A percentile compares a stretch with the other conserved stretches of the same genome.
phyloP scores from a whole-genome alignment of 179 eudicot species.

The Actinidia chinensis region DNA sequence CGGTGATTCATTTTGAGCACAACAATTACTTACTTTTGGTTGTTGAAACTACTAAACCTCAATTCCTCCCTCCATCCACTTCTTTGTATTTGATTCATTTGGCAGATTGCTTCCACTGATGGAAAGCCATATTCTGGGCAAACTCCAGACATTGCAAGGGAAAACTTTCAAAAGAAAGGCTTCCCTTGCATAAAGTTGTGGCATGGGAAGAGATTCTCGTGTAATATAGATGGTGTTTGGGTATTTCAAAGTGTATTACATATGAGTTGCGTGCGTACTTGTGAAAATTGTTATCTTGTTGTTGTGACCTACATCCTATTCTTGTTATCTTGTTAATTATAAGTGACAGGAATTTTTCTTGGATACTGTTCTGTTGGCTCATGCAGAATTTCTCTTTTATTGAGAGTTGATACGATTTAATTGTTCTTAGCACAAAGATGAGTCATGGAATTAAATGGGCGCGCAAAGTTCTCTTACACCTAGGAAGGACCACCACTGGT shows the following conservation, averaged over 20 bases:
- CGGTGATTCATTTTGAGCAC: too few relatives aligned
- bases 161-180: constrained; percentile 69
- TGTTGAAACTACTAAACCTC: background rate
- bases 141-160: constrained; percentile 98
- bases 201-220: constrained; percentile 84
- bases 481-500: background rate
- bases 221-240: constrained; percentile 92
- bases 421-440: background rate
- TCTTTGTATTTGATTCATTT: constrained; percentile 7
- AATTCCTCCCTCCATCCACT: background rate
- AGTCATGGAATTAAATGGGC: background rate
- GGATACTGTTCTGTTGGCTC: background rate
- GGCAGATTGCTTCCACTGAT: constrained; percentile 73
- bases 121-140: constrained; percentile 72
- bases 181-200: constrained; percentile 60
- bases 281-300: background rate
- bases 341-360: background rate
- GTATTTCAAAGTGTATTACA: constrained; percentile 34
- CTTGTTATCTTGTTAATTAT: background rate
- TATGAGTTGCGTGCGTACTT: background rate
- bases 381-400: background rate
- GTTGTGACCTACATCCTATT: background rate
- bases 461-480: background rate
- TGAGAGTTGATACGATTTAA: background rate
- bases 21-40: background rate